Evolutionary conservation across 2,329 filamentous ascomycete genomes (phyloP).

Genomic region (Monosporascus ibericus): DNA sequence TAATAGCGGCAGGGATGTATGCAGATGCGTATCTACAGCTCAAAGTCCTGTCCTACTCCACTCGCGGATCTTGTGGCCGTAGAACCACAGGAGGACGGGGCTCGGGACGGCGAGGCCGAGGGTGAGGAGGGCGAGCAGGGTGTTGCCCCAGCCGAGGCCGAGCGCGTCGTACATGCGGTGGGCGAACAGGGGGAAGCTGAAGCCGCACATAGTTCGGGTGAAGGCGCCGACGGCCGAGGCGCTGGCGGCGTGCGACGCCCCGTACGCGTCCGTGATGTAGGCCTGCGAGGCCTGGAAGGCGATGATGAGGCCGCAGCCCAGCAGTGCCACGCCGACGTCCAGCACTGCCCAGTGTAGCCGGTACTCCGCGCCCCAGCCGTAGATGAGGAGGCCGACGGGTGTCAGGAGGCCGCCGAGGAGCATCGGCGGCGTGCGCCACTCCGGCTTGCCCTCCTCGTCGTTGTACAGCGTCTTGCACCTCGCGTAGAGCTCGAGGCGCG

Average conservation of each 20-base stretch:
- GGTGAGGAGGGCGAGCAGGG: background rate
- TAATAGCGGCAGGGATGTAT: no score
- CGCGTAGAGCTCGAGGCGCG: constrained; percentile 2
- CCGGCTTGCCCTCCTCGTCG: constrained; percentile 6
- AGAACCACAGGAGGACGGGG: background rate
- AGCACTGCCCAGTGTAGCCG: constrained; percentile 46
- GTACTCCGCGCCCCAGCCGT: constrained; percentile 39
- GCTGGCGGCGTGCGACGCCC: background rate
- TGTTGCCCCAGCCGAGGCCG: background rate
- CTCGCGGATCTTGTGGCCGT: background rate
- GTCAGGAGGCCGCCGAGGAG: constrained; percentile 32
- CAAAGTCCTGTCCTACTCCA: background rate
- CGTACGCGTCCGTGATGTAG: constrained; percentile 29
- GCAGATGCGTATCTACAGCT: no score
- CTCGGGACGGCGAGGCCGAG: background rate
- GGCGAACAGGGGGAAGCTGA: background rate
- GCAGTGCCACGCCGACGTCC: constrained; percentile 46
- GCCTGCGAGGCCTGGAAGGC: constrained; percentile 53
- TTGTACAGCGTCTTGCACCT: constrained; percentile 1
- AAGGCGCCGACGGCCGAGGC: background rate
- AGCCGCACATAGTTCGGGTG: background rate
- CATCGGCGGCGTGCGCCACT: constrained; percentile 9
- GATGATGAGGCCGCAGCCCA: constrained; percentile 45
- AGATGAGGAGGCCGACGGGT: constrained; percentile 43
- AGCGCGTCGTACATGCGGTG: background rate